Evolutionary conservation across 257 asterid genomes (phyloP).

Genomic region (Salvia hispanica): DNA sequence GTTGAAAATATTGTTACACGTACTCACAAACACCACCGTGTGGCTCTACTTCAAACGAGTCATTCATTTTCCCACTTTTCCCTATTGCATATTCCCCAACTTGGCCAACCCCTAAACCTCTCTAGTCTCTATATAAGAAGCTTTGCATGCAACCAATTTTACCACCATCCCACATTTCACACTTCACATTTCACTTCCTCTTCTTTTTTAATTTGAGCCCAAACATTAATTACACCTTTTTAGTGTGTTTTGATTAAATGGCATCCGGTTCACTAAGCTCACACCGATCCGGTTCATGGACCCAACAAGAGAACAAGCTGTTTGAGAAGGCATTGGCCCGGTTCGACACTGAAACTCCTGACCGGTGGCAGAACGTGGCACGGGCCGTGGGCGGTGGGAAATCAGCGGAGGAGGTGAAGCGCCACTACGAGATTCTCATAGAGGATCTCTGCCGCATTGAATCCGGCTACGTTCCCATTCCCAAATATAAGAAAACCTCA

Average conservation of each 20-base stretch:
- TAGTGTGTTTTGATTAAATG: constrained; percentile 31
- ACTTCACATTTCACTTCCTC: neutral
- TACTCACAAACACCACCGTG: neutral
- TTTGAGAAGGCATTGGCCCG: constrained; percentile 76
- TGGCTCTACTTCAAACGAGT: constrained; percentile 31
- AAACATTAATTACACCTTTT: neutral
- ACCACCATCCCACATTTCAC: constrained; percentile 28
- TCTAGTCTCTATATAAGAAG: constrained; percentile 31
- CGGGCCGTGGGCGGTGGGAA: constrained; percentile 73
- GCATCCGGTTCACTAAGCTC: constrained; percentile 46
- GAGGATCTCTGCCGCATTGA: constrained; percentile 78
- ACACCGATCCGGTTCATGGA: constrained; percentile 50
- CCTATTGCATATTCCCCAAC: constrained; percentile 12
- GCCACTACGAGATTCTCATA: constrained; percentile 63
- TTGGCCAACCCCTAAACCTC: neutral
- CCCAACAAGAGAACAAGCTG: constrained; percentile 68
- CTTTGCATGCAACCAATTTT: neutral
- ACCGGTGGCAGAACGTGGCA: constrained; percentile 82
- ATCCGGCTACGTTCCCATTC: constrained; percentile 65
- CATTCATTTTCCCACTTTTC: neutral
- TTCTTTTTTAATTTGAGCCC: neutral
- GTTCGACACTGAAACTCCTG: constrained; percentile 69
- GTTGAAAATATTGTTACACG: neutral
- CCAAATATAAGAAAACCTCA: constrained; percentile 40
- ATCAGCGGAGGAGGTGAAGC: constrained; percentile 64